These are phyloP conservation scores for Trametes gibbosa DNA, from an alignment of 768 basidiomycete species.

Conservation along the genomic window DNA sequence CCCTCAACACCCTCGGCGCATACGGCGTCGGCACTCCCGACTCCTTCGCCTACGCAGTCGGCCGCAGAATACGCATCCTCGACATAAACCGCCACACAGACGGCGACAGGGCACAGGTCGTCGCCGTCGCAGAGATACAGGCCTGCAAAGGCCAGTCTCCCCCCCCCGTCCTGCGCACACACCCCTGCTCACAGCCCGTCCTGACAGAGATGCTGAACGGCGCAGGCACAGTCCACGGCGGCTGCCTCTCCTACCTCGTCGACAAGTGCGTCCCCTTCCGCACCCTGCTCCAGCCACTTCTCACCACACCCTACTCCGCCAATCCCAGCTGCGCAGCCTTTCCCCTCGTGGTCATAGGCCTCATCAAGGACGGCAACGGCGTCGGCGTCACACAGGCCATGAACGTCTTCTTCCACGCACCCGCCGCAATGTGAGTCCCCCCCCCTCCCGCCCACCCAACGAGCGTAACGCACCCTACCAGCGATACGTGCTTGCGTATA, in stretches of 20 bases:
- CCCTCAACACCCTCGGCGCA: conserved; percentile 61
- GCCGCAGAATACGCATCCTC: conserved; percentile 56
- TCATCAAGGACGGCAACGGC: conserved; percentile 59
- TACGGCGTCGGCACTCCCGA: conserved; percentile 70
- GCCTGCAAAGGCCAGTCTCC: conserved; percentile 54
- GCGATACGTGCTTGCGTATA: conserved; percentile 59
- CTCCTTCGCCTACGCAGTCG: conserved; percentile 60
- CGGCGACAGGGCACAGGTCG: conserved; percentile 52
- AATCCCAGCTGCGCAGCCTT: conserved; percentile 57
- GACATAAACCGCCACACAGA: conserved; percentile 53
- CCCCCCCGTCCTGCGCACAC: no score
- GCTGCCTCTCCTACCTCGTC: conserved; percentile 68
- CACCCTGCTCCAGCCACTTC: neutral
- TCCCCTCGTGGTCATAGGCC: conserved; percentile 64
- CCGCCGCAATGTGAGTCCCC: conserved; percentile 61
- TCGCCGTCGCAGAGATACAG: conserved; percentile 58
- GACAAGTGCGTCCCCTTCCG: conserved; percentile 51
- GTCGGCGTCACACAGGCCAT: conserved; percentile 75
- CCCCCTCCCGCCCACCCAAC: no score
- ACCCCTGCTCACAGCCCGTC: neutral
- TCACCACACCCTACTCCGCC: neutral
- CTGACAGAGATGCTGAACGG: conserved; percentile 68
- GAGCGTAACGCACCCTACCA: conserved; percentile 27
- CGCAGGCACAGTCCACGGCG: conserved; percentile 75
- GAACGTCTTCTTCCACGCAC: conserved; percentile 68